Conservation (phyloP, 2,329 filamentous ascomycete species). For the Didymella keratinophila region DNA sequence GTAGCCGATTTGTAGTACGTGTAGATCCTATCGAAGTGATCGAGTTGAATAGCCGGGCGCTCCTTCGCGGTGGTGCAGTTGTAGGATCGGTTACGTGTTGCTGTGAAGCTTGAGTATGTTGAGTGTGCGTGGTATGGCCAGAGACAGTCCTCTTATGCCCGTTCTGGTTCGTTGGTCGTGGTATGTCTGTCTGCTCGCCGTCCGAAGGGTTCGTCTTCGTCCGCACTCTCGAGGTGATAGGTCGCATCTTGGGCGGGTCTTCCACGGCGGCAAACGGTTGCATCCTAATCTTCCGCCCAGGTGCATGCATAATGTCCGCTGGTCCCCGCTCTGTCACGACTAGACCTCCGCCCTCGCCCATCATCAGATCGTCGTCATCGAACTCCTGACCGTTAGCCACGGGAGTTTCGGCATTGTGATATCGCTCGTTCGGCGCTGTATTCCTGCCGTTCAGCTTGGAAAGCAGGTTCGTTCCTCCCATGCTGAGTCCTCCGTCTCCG, state of each 20-base stretch:
- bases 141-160: slow-evolving; percentile 93
- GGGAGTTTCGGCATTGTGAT: slow-evolving; percentile 57
- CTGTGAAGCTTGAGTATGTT: slow-evolving; percentile 40
- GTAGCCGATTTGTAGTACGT: slow-evolving; percentile 69
- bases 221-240: slow-evolving; percentile 51
- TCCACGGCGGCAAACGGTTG: slow-evolving; percentile 47
- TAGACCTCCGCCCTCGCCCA: slow-evolving; percentile 49
- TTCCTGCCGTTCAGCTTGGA: slow-evolving; percentile 56
- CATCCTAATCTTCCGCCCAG: slow-evolving; percentile 51
- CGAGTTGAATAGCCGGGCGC: slow-evolving; percentile 59
- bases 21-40: slow-evolving; percentile 63
- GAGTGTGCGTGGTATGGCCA: slow-evolving; percentile 67
- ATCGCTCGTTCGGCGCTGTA: slow-evolving; percentile 33
- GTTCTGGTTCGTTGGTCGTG: slow-evolving; percentile 48
- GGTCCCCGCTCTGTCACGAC: slow-evolving; percentile 37
- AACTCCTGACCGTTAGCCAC: slow-evolving; percentile 52
- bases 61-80: slow-evolving; percentile 55
- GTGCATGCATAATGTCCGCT: slow-evolving; percentile 59
- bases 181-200: slow-evolving; percentile 49
- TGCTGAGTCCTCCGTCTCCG: slow-evolving; percentile 46
- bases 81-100: slow-evolving; percentile 48
- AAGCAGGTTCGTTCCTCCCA: slow-evolving; percentile 49
- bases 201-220: slow-evolving; percentile 51
- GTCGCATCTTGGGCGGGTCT: slow-evolving; percentile 49
- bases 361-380: slow-evolving; percentile 56